Base-by-base conservation (phyloP, 805 yeast species). In the Scheffersomyces ergatensis region DNA sequence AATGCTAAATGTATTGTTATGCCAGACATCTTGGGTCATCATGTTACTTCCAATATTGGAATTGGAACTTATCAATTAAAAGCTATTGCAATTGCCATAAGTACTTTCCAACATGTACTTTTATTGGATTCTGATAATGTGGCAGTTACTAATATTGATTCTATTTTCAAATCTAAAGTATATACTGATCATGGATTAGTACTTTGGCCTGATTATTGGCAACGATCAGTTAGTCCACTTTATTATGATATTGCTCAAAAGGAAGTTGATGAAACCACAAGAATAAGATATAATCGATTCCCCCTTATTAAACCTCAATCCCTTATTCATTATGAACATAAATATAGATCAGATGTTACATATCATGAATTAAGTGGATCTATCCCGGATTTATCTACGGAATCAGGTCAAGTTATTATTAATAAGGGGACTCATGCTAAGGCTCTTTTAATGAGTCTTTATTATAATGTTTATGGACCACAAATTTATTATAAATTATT, bases 141-240 rank as follows among this genome's bases (percentile, higher is more conserved):
- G 45, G 78, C 75, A 1, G 57, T 67, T 6, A 50, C 45, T 27
- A 60, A 65, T 48, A 60, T 72, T 14, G 78, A 76, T 38, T 58
- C 60, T 36, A 62, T 82, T 30, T 75, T 82, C 40, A 55, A 58
- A 2, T 67, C 77, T 27, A 54, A 63, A 12, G 64, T 67, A 5
- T 80, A 64, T 58, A 49, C 55, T 78, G 83, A 42, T 5, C 60
- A 62, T 18, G 76, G 78, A 0, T 50, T 82, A 38, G 64, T 81
- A 9, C 44, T 80, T 5, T 82, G 87, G 86, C 87, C 87, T 2
- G 86, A 82, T 57, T 76, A 77, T 32, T 82, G 87, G 87, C 70
- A 80, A 3, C 65, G 87, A 55, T 78, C 86, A 6, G 80, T 85
- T 13, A 70, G 75, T 46, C 87, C 87, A 14, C 62, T 62, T 33